Base-by-base conservation (phyloP, 1,284 basidiomycete species). In the Rhodotorula glutinis region DNA sequence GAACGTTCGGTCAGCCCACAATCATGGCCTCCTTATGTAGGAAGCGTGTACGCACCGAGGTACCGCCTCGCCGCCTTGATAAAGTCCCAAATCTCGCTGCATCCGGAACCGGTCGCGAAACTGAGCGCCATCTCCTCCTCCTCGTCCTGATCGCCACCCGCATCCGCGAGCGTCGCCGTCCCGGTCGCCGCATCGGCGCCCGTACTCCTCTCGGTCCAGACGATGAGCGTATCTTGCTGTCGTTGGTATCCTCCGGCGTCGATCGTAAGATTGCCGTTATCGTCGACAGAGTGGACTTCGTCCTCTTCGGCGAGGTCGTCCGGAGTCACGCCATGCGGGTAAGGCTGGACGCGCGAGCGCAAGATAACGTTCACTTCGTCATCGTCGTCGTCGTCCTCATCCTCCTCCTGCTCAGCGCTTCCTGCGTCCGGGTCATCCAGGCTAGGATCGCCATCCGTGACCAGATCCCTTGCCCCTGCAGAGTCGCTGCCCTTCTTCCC, bases 221-320 rank as follows among this genome's bases (percentile, higher is more conserved):
- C 95, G 71, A 99, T 97, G 54, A 99, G 84, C 2, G 96, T 99
- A 73, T 98, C 95, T 92, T 95, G 92, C 77, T 96, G 93, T 60
- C 90, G 83, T 75, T 91, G 89, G 78, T 96, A 96, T 49, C 91
- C 89, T 75, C 95, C 92, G 74, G 52, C 85, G 83, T 44, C 88
- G 88, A 47, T 85, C 84, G 51, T 91, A 83, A 77, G 79, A 49
- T 77, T 76, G 25, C 21, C 77, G 68, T 53, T 75, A 30, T 46
- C 59, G 43, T 68, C 66, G 21, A 60, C 79, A 8, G 62, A 57
- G n/a, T 49, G 53, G 49, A 63, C n/a, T n/a, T 63, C 62, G n/a
- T n/a, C 77, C 63, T 57, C 76, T 40, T 68, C 66, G 29, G 52
- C 79, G 8, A 79, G 76, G 25, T 72, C 78, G 29, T 69, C 63